Conservation (phyloP, 2,329 filamentous ascomycete genomes). For the Coniella vitis region DNA sequence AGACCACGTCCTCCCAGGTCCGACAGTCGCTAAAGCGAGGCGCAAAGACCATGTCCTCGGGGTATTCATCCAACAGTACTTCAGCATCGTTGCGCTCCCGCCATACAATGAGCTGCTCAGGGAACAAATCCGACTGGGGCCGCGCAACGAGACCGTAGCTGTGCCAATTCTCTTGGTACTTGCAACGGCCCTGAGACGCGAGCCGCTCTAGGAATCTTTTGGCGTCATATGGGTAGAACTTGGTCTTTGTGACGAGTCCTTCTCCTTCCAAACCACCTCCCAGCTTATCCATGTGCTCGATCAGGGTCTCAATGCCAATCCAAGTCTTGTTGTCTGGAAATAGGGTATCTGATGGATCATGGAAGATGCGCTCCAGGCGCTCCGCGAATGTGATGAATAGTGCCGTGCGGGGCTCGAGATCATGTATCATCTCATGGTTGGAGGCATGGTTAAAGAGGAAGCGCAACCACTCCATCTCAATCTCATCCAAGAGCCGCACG, state of each 20-base stretch:
- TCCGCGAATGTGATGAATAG: slow-evolving; percentile 27
- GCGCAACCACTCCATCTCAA: slow-evolving; percentile 28
- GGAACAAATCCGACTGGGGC: slow-evolving; percentile 22
- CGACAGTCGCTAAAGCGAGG: slow-evolving; percentile 10
- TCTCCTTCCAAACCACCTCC: neutral
- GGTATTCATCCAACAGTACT: neutral
- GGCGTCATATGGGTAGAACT: slow-evolving; percentile 25
- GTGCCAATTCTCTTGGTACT: slow-evolving; percentile 18
- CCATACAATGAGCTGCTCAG: slow-evolving; percentile 27
- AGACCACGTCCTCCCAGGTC: slow-evolving; percentile 8
- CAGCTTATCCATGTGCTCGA: slow-evolving; percentile 23
- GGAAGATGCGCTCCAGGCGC: slow-evolving; percentile 26
- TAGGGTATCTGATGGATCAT: slow-evolving; percentile 23
- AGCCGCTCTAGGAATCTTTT: slow-evolving; percentile 26
- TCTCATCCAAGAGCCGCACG: slow-evolving; percentile 17
- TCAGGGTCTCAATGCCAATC: slow-evolving; percentile 23
- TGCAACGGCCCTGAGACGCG: slow-evolving; percentile 20
- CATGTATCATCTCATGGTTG: slow-evolving; percentile 19
- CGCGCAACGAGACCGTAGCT: slow-evolving; percentile 24
- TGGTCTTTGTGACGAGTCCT: slow-evolving; percentile 18
- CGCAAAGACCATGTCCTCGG: slow-evolving; percentile 3
- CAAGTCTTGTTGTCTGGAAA: slow-evolving; percentile 18
- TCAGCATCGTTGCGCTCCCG: slow-evolving; percentile 3
- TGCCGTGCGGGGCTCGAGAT: slow-evolving; percentile 20
- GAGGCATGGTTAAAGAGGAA: slow-evolving; percentile 25